A percentile compares a stretch with the other conserved stretches of the same genome.
Conservation (phyloP, 2,329 filamentous ascomycete genomes). For the Nigrospora osmanthi region DNA sequence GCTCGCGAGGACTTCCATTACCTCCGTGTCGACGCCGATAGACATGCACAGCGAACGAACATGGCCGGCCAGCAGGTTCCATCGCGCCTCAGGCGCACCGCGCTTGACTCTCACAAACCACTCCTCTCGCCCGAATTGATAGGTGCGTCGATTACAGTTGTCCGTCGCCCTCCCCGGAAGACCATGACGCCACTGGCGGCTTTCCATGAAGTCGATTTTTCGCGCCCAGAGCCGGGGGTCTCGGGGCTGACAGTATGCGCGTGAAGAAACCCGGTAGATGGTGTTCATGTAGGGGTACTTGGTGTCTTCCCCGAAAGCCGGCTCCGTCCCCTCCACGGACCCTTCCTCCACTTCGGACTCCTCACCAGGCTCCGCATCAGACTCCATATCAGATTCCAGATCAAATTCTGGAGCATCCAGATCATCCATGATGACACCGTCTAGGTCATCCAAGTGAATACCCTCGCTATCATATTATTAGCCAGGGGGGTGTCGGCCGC, state of each 20-base stretch:
- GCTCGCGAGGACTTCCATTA: not conserved
- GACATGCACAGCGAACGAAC: constrained; percentile 4
- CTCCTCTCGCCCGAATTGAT: constrained; percentile 1
- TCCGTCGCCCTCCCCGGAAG: not conserved
- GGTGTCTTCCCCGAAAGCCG: not conserved
- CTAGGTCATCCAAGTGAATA: not conserved
- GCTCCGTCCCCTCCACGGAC: not conserved
- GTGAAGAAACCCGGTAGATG: not conserved
- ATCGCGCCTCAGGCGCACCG: not conserved
- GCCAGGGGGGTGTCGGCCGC: too few relatives aligned
- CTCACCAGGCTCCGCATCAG: not conserved
- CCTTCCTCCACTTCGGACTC: not conserved
- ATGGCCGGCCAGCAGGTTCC: not conserved
- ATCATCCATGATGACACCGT: too few relatives aligned
- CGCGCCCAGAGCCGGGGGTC: too few relatives aligned
- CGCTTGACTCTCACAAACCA: not conserved
- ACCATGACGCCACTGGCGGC: not conserved
- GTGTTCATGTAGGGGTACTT: not conserved
- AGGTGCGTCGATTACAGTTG: not conserved
- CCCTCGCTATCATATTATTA: not conserved
- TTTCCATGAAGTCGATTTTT: too few relatives aligned
- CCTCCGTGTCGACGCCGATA: not conserved
- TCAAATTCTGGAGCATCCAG: too few relatives aligned
- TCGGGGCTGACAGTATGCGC: not conserved
- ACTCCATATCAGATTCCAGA: too few relatives aligned